Evolutionary conservation across 768 basidiomycete species (phyloP).

Genomic region (Harrya chromipes): DNA sequence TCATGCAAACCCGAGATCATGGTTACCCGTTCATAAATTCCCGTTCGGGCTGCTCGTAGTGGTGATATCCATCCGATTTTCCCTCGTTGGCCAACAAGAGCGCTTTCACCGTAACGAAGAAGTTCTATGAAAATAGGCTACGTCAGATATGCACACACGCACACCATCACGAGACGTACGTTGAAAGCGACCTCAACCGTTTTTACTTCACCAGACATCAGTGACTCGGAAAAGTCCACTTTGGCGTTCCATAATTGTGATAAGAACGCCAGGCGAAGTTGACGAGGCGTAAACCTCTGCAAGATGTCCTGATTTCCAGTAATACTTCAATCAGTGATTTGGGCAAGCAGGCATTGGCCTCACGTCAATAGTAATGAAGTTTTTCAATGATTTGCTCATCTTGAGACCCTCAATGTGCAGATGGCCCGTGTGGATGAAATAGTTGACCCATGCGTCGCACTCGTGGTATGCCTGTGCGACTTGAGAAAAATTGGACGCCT

Average conservation of each 20-base stretch:
- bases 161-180: conserved; percentile 44
- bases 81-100: conserved; percentile 53
- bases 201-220: conserved; percentile 87
- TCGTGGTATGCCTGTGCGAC: conserved; percentile 81
- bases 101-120: conserved; percentile 87
- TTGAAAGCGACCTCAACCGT: conserved; percentile 82
- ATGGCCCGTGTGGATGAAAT: conserved; percentile 98
- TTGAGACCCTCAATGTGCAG: conserved; percentile 97
- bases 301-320: conserved; percentile 69
- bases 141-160: conserved; percentile 1
- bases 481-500: conserved; percentile 4
- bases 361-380: conserved; percentile 96
- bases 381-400: conserved; percentile 99
- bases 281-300: conserved; percentile 76
- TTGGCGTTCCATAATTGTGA: conserved; percentile 89
- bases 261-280: conserved; percentile 89
- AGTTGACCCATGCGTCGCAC: conserved; percentile 94
- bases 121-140: conserved; percentile 59
- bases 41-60: conserved; percentile 63
- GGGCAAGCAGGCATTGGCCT: conserved; percentile 26
- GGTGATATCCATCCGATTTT: conserved; percentile 58
- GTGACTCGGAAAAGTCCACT: conserved; percentile 89
- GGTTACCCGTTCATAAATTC: conserved; percentile 64
- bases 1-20: background rate
- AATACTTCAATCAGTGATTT: conserved; percentile 2